These are phyloP conservation scores for Phytomonas sp. DNA, from an alignment of 208 protist species.

Conservation along the genomic window DNA sequence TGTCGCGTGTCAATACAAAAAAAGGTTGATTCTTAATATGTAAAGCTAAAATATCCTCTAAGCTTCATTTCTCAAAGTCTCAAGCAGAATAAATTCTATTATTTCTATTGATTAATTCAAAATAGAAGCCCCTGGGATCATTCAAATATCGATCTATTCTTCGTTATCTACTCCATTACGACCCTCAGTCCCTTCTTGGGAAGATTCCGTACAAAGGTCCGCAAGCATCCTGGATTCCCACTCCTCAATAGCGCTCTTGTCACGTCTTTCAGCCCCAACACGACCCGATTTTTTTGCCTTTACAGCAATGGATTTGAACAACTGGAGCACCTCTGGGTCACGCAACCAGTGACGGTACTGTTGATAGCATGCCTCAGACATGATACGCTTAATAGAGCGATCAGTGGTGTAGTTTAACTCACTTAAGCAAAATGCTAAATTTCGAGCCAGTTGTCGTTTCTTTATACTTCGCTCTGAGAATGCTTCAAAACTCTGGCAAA, in stretches of 20 bases:
- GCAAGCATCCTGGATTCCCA: slow-evolving; percentile 74
- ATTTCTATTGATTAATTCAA: background rate
- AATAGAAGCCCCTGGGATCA: background rate
- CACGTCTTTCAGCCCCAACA: slow-evolving; percentile 45
- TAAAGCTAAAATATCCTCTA: slow-evolving; percentile 5
- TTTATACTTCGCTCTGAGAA: slow-evolving; percentile 74
- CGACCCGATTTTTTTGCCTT: slow-evolving; percentile 66
- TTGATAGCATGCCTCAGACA: slow-evolving; percentile 81
- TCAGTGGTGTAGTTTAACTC: slow-evolving; percentile 84
- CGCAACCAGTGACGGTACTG: slow-evolving; percentile 85
- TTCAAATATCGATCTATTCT: background rate
- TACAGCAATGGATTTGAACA: slow-evolving; percentile 65
- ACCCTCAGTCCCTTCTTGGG: slow-evolving; percentile 9
- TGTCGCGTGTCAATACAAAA: background rate
- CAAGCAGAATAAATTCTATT: background rate
- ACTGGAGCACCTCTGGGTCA: slow-evolving; percentile 60
- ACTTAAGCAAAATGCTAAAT: slow-evolving; percentile 78
- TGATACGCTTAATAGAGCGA: slow-evolving; percentile 56
- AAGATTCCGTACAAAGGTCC: slow-evolving; percentile 22
- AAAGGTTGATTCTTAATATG: slow-evolving; percentile 12
- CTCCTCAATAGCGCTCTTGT: slow-evolving; percentile 69
- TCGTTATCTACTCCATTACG: slow-evolving; percentile 14
- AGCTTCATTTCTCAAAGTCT: background rate
- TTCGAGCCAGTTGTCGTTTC: slow-evolving; percentile 55
- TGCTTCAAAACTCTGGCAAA: slow-evolving; percentile 77